phyloP scores from a whole-genome alignment of 2,329 filamentous ascomycete genomes.

The Aciculosporium take region DNA sequence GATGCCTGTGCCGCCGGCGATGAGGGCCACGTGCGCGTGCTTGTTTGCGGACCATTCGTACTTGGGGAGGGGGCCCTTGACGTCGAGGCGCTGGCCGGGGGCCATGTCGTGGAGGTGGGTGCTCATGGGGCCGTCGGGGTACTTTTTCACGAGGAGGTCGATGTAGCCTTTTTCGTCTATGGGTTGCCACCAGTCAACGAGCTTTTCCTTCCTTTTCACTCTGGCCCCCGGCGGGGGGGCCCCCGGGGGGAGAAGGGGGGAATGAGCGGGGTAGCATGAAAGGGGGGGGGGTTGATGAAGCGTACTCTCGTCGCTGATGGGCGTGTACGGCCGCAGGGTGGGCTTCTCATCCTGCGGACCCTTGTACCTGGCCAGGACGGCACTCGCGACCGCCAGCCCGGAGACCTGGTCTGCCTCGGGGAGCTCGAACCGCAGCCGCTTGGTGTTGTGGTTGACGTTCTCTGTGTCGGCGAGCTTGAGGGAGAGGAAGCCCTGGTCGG shows the following conservation, averaged over 20 bases:
- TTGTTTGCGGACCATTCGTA: slow-evolving; percentile 85
- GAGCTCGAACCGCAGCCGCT: slow-evolving; percentile 78
- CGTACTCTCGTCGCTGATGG: slow-evolving; percentile 74
- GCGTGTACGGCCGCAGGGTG: slow-evolving; percentile 84
- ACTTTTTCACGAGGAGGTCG: slow-evolving; percentile 84
- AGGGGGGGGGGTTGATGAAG: too few species aligned
- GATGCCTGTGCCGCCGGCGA: slow-evolving; percentile 94
- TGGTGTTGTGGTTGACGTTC: slow-evolving; percentile 84
- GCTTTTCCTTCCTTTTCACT: neutral
- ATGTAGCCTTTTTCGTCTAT: slow-evolving; percentile 63
- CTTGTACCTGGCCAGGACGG: slow-evolving; percentile 85
- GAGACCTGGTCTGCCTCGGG: slow-evolving; percentile 74
- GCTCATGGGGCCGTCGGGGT: slow-evolving; percentile 84
- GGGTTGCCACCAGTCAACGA: too few species aligned
- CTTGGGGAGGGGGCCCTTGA: slow-evolving; percentile 94
- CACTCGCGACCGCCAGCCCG: slow-evolving; percentile 70
- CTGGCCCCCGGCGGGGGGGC: too few species aligned
- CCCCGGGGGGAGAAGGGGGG: too few species aligned
- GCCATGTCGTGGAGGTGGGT: slow-evolving; percentile 72
- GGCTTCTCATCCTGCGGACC: slow-evolving; percentile 70
- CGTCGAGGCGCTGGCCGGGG: slow-evolving; percentile 67
- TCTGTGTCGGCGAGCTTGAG: slow-evolving; percentile 69
- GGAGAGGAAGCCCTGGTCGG: slow-evolving; percentile 77
- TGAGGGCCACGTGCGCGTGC: slow-evolving; percentile 72
- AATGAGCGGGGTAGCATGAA: too few species aligned